Evolutionary conservation across 2,329 filamentous ascomycete genomes (phyloP).

Genomic region (Karstenula rhodostoma): DNA sequence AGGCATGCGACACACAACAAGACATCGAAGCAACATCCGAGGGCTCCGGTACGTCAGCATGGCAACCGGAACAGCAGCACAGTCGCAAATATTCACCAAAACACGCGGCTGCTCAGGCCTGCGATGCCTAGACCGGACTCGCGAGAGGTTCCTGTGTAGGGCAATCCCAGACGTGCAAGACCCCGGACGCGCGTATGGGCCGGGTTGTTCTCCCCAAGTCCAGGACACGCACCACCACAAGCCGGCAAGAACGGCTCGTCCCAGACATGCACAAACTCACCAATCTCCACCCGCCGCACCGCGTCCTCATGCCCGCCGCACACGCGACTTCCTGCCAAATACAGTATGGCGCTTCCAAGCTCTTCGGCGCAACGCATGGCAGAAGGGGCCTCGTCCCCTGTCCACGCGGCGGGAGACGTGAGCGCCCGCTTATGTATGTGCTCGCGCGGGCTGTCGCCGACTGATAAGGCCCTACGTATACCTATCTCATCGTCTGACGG

Average conservation of each 20-base stretch:
- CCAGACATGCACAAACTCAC: constrained; percentile 4
- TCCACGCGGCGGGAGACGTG: constrained; percentile 5
- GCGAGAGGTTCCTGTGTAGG: neutral
- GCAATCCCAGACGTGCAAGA: neutral
- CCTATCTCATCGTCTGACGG: neutral
- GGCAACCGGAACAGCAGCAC: neutral
- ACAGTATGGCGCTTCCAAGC: neutral
- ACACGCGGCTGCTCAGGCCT: neutral
- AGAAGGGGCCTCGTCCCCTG: constrained; percentile 6
- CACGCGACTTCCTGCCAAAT: constrained; percentile 6
- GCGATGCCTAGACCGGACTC: neutral
- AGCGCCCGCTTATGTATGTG: neutral
- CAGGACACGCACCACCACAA: constrained; percentile 4
- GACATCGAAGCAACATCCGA: neutral
- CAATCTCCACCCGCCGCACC: constrained; percentile 11
- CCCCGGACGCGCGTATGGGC: constrained; percentile 20
- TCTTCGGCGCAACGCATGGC: constrained; percentile 2
- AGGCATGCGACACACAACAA: constrained; percentile 2
- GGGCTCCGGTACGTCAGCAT: neutral
- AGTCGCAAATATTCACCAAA: neutral
- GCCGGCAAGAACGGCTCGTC: constrained; percentile 11
- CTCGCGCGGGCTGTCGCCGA: neutral
- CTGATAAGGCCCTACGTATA: constrained; percentile 8
- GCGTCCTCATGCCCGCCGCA: constrained; percentile 15
- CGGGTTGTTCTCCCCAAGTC: constrained; percentile 6